These are phyloP conservation scores for Porogramme epimiltina DNA, from an alignment of 1,284 basidiomycete species.

Conservation along the genomic window DNA sequence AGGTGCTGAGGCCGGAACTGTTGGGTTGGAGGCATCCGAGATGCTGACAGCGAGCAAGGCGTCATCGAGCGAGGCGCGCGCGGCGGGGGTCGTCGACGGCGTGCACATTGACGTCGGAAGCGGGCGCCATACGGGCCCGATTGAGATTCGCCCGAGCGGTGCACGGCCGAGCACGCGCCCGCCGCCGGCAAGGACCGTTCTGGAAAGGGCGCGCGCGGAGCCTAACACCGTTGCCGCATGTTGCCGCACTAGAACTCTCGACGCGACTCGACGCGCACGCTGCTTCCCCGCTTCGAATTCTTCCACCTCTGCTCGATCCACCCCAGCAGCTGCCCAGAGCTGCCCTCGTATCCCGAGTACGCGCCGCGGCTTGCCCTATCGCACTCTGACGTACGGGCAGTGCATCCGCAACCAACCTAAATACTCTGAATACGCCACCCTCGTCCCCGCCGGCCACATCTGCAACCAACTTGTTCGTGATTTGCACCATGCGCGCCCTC, in stretches of 20 bases:
- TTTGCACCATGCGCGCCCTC: background rate
- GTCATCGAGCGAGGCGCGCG: too few relatives aligned
- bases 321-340: background rate
- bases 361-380: background rate
- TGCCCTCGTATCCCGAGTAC: background rate
- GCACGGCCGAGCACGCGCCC: constrained; percentile 2
- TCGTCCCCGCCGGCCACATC: background rate
- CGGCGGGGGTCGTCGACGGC: too few relatives aligned
- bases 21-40: too few relatives aligned
- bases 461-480: background rate
- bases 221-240: constrained; percentile 10
- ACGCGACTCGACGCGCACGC: background rate
- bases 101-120: background rate
- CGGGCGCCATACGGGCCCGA: background rate
- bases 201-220: constrained; percentile 12
- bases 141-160: constrained; percentile 1
- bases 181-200: constrained; percentile 20
- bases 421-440: constrained; percentile 7
- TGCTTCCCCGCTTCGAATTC: constrained; percentile 15
- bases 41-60: too few relatives aligned
- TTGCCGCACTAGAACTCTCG: constrained; percentile 14
- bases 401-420: constrained; percentile 9
- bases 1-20: background rate
- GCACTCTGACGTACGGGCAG: constrained; percentile 1
- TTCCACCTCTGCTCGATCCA: background rate